phyloP scores from a whole-genome alignment of 2,329 filamentous ascomycete genomes.

The Phyllosticta capitalensis region DNA sequence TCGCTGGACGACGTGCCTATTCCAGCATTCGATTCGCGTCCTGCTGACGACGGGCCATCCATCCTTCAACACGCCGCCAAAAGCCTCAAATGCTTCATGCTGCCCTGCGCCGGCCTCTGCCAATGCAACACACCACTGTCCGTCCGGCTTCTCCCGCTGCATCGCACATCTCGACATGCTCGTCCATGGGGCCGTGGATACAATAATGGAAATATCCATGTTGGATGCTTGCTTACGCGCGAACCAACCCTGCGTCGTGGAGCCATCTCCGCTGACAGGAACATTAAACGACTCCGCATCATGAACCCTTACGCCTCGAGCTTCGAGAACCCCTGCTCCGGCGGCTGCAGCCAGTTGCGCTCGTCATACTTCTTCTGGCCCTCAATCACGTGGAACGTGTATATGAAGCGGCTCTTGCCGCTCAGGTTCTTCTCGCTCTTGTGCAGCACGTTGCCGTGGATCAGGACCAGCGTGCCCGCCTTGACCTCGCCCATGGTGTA shows the following conservation, averaged over 20 bases:
- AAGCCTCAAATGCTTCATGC: not conserved
- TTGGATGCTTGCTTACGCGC: not conserved
- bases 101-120: not conserved
- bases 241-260: not conserved
- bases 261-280: not conserved
- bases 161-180: not conserved
- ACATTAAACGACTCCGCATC: not conserved
- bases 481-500: conserved; percentile 82
- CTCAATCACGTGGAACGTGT: conserved; percentile 96
- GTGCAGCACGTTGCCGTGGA: conserved; percentile 91
- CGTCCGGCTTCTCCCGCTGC: not conserved
- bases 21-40: not conserved
- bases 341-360: conserved; percentile 89
- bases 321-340: conserved; percentile 66
- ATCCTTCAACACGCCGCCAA: not conserved
- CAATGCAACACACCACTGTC: not conserved
- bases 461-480: conserved; percentile 81
- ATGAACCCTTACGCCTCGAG: conserved; percentile 25
- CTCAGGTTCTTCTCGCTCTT: conserved; percentile 93
- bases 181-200: not conserved
- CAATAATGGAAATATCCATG: not conserved
- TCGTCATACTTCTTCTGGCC: conserved; percentile 69
- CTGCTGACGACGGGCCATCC: not conserved
- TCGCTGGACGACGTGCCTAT: not conserved
- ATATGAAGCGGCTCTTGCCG: conserved; percentile 80